Base-by-base conservation (phyloP, 1,139 yeast species). In the Debaryomyces sp. region DNA sequence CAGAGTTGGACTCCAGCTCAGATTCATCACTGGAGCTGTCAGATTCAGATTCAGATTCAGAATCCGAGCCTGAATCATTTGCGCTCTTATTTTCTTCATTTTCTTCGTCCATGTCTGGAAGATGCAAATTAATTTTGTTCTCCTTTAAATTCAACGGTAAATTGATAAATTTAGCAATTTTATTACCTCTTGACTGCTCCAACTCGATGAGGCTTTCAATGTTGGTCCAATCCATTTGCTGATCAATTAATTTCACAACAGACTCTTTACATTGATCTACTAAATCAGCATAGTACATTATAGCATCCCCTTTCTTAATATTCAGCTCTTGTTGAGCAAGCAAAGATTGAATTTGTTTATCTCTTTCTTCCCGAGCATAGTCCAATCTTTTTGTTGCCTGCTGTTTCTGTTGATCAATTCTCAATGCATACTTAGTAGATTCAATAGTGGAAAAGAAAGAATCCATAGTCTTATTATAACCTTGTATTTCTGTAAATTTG, bases 171-270 rank as follows among this genome's bases (percentile, higher is more conserved):
- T 72, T 68, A 0, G 97, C 96, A 45, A 85, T 73, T 3, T 71
- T 65, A 58, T 87, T 88, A 0, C 85, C 85, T 54, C 85, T 80
- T 2, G 73, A 67, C 57, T 89, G 85, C 58, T 92, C 97, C 44
- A 84, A 76, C 47, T 78, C 71, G 47, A 94, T 84, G 48, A 86
- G 71, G 54, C 86, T 84, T 62, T 88, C 97, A 51, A 92, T 91
- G 54, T 90, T 88, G 30, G 82, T 79, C 99, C 99, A 94, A 63
- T 94, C 98, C 92, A 90, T 89, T 55, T 90, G 95, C 62, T 89
- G 96, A 46, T 86, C 84, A 5, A 92, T 56, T 48, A 89, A 69
- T 1, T 73, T 73, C 50, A 84, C 86, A 7, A 94, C 87, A 9
- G 89, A 86, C 12, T 65, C 70, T 50, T 82, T 85, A 43, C 96